Conservation (phyloP, 2,329 filamentous ascomycete species). For the Chrysoporthe austroafricana region DNA sequence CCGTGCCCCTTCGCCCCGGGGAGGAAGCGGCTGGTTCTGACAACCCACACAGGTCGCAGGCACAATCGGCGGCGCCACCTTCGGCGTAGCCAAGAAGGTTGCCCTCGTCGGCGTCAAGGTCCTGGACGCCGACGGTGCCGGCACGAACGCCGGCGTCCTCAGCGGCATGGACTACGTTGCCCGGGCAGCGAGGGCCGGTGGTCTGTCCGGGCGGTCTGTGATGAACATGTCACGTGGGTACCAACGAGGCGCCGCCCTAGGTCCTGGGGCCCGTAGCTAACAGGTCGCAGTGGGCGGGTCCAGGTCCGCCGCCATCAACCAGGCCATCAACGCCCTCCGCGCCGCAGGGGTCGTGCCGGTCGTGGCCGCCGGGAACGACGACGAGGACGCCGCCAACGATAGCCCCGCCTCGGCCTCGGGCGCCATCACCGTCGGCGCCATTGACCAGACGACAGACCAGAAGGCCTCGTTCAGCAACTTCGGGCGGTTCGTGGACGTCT, state of each 20-base stretch:
- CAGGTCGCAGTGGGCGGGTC: constrained; percentile 49
- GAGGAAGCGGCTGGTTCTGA: background rate
- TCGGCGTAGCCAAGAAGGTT: constrained; percentile 64
- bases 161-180: constrained; percentile 62
- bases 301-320: constrained; percentile 55
- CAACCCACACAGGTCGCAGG: constrained; percentile 47
- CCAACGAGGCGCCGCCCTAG: no score
- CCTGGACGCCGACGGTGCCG: constrained; percentile 53
- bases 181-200: constrained; percentile 47
- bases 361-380: constrained; percentile 65
- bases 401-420: constrained; percentile 60
- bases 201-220: constrained; percentile 56
- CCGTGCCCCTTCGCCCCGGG: no score
- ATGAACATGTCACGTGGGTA: constrained; percentile 62
- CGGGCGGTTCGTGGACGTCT: constrained; percentile 56
- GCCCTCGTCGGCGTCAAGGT: constrained; percentile 64
- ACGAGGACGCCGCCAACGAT: constrained; percentile 52
- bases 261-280: background rate
- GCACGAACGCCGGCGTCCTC: constrained; percentile 57
- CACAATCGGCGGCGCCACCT: constrained; percentile 63
- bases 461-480: constrained; percentile 64
- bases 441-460: constrained; percentile 54
- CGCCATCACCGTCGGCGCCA: constrained; percentile 64
- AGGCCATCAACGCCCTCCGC: constrained; percentile 55
- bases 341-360: constrained; percentile 58